Evolutionary conservation across 805 yeast species (phyloP), one percentile per base, ranked within the genome.

Genomic region (Pichia ethanolica): DNA sequence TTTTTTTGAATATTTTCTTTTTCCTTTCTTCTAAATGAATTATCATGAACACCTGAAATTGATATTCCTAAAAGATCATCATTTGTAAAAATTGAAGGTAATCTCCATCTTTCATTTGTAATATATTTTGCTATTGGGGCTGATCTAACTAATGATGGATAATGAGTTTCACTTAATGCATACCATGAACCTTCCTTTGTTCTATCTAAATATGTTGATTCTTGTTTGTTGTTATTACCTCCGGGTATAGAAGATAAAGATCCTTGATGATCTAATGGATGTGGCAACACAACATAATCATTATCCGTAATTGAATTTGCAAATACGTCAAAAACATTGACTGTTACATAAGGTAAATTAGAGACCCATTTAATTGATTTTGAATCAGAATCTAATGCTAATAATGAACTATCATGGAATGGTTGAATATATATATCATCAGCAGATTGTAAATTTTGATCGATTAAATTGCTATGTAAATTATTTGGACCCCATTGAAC

Each of bases 401-500:
- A 65, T 13, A 91, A 65, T 0, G 95, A 79, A 49, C 77, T 81
- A 62, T 89, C 95, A 59, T 85, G 87, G 60, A 88, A 81, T 1
- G 97, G 95, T 6, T 91, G 82, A 53, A 91, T 80, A 56, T 85
- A 86, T 3, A 89, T 68, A 35, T 82, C 81, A 65, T 90, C 98
- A 14, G 74, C 63, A 4, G 95, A 81, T 26, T 73, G 71, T 44
- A 69, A 68, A 53, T 78, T 75, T 55, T 80, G 81, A 36, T 59
- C 58, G 3, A 71, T 71, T 39, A 79, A 64, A 50, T 71, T 74
- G 12, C 63, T 70, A 64, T 91, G 96, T 46, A 89, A 70, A 55
- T 87, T 82, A 64, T 91, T 91, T 42, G 96, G 95, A 9, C 93
- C 95, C 97, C 97, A 93, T 36, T 83, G 75, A 1, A 95, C 75